A percentile compares a stretch with the other conserved stretches of the same genome.
These are phyloP conservation scores for Kuraishia capsulata DNA, from an alignment of 805 yeast species.

Conservation along the genomic window DNA sequence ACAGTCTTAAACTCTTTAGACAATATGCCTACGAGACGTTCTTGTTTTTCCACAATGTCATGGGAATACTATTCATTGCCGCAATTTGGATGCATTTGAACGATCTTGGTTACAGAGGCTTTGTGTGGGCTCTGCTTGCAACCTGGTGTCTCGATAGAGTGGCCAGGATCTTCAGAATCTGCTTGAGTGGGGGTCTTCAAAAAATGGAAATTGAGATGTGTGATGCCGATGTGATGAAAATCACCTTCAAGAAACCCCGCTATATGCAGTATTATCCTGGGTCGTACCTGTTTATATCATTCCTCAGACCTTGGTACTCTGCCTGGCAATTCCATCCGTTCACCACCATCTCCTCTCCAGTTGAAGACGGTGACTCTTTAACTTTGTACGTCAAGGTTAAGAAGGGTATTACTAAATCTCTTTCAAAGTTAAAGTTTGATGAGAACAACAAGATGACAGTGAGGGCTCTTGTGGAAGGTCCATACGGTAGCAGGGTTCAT, in stretches of 20 bases:
- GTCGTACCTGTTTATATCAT: constrained; percentile 43
- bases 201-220: constrained; percentile 7
- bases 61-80: constrained; percentile 28
- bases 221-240: constrained; percentile 8
- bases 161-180: constrained; percentile 24
- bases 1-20: constrained; percentile 19
- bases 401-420: constrained; percentile 39
- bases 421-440: constrained; percentile 17
- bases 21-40: constrained; percentile 30
- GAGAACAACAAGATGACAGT: constrained; percentile 18
- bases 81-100: constrained; percentile 31
- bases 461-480: constrained; percentile 48
- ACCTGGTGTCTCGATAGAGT: constrained; percentile 31
- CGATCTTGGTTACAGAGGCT: constrained; percentile 31
- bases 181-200: constrained; percentile 15
- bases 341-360: constrained; percentile 33
- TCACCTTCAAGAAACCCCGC: constrained; percentile 11
- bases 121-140: constrained; percentile 28
- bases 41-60: constrained; percentile 26
- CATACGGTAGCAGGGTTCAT: constrained; percentile 37
- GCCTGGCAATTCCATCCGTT: constrained; percentile 68
- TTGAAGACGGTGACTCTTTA: constrained; percentile 19
- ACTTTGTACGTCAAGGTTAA: constrained; percentile 35
- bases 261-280: constrained; percentile 32
- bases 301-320: constrained; percentile 34